Base-by-base conservation (phyloP, 2,329 filamentous ascomycete genomes). In the Dactylellina cionopaga region DNA sequence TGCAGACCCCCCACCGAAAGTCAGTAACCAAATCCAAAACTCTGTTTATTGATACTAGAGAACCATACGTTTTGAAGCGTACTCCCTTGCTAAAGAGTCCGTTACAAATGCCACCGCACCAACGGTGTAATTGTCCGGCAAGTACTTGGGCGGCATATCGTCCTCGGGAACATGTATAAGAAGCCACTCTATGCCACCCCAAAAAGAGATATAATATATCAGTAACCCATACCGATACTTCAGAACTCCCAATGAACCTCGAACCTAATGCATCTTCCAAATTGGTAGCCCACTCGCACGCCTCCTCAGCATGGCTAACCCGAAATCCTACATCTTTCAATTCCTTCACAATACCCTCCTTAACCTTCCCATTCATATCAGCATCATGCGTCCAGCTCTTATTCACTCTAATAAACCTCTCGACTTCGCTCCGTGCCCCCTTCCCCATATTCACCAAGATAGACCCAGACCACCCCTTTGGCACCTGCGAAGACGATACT, bases 141-240 rank as follows among this genome's bases (percentile, higher is more conserved):
- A 83, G 76, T 92, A 92, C 92, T 94, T 98, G 5, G 86, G 84
- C 0, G 95, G 95, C n/a, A 98, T 83, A 77, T 98, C 95, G 79
- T 99, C 95, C 79, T 99, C 95, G 0, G 95, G 95, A 1, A 99
- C 92, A 80, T 99, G 94, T 55, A 98, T 93, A 51, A 99, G 85
- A 13, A 99, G 85, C 95, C 95, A 99, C 80, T 98, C 94, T 76
- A 60, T 15, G 39, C 33, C 10, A 13, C 13, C 29, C 22, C 49
- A 49, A 35, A 47, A 41, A 60, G 10, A 46, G 11, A 31, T 10
- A 47, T 22, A 22, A 22, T 17, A 29, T 13, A 74, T 60, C 33
- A 73, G 55, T 46, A 37, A 62, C 43, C 41, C n/a, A 54, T 39
- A 19, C 27, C 25, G 17, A 22, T 31, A 43, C 29, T 25, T 17